These are phyloP conservation scores for Dactylellina leptospora DNA, from an alignment of 2,329 filamentous ascomycete species.

Conservation along the genomic window DNA sequence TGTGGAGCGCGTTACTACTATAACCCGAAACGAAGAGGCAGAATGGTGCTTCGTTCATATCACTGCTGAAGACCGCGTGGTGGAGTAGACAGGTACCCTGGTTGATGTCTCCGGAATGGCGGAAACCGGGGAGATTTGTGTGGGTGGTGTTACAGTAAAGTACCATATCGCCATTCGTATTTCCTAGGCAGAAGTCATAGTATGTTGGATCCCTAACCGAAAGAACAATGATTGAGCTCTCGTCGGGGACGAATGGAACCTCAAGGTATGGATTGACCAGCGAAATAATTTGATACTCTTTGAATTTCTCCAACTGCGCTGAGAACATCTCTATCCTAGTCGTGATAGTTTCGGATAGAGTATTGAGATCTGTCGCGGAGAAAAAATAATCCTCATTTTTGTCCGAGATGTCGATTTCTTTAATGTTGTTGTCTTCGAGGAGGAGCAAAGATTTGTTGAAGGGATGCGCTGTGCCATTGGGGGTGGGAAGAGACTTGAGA, in stretches of 20 bases:
- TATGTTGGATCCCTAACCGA: constrained; percentile 56
- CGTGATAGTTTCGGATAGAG: constrained; percentile 55
- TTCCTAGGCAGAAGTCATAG: constrained; percentile 57
- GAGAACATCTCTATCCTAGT: constrained; percentile 55
- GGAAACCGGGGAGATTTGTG: constrained; percentile 53
- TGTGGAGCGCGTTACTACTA: constrained; percentile 31
- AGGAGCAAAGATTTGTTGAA: constrained; percentile 55
- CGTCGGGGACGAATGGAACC: constrained; percentile 52
- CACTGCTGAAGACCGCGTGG: constrained; percentile 51
- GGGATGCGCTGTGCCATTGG: constrained; percentile 56
- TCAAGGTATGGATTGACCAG: constrained; percentile 55
- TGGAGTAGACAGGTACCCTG: constrained; percentile 54
- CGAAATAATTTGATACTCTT: constrained; percentile 54
- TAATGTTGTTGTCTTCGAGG: constrained; percentile 46
- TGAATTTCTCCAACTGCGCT: constrained; percentile 48
- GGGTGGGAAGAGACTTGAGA: constrained; percentile 50
- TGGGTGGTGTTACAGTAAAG: constrained; percentile 53
- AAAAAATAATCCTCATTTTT: constrained; percentile 57
- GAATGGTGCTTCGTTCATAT: constrained; percentile 52
- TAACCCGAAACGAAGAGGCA: constrained; percentile 57
- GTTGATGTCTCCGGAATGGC: constrained; percentile 56
- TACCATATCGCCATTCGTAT: constrained; percentile 51
- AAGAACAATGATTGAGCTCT: constrained; percentile 56
- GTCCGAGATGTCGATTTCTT: constrained; percentile 56
- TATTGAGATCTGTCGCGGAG: constrained; percentile 57